Percentiles rank a stretch among this genome's conserved stretches.
Conservation (phyloP, 805 yeast genomes). For the Ogataea trehalophila region DNA sequence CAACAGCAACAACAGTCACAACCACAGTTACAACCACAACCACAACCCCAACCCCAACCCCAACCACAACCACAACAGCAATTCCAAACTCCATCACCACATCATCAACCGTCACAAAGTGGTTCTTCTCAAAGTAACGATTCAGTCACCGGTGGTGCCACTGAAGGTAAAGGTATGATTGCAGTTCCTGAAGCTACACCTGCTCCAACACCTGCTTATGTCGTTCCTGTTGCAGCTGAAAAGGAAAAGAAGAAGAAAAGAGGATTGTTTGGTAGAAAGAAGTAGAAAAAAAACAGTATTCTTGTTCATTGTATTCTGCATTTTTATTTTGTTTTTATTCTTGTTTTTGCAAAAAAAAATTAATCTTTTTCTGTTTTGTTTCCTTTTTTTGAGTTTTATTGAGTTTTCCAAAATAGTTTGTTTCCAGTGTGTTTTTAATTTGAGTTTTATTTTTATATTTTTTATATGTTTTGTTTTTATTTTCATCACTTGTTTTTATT, state of each 20-base stretch:
- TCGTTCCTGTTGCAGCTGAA: constrained; percentile 40
- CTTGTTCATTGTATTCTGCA: neutral
- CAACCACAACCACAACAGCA: neutral
- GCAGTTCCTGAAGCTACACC: constrained; percentile 28
- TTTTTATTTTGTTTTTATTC: neutral
- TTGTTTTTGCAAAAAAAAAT: neutral
- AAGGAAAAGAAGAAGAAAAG: constrained; percentile 49
- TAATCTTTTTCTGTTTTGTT: too few species aligned
- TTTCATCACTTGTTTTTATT: too few species aligned
- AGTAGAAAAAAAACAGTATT: constrained; percentile 21
- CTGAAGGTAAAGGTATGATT: neutral
- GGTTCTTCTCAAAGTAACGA: neutral
- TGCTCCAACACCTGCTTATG: constrained; percentile 44
- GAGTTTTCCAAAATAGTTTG: too few species aligned
- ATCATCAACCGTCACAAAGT: neutral
- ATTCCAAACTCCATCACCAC: constrained; percentile 1
- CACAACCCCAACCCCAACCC: constrained; percentile 3
- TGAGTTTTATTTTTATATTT: too few species aligned
- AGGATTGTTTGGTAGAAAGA: constrained; percentile 74
- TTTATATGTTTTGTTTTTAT: too few species aligned
- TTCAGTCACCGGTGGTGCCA: neutral
- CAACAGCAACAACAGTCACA: neutral
- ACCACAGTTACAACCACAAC: constrained; percentile 1
- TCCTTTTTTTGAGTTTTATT: too few species aligned
- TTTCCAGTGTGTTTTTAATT: too few species aligned